A percentile compares a stretch with the other conserved stretches of the same genome.
phyloP scores from a whole-genome alignment of 169 alveolate species.

The Plasmodium gallinaceum region DNA sequence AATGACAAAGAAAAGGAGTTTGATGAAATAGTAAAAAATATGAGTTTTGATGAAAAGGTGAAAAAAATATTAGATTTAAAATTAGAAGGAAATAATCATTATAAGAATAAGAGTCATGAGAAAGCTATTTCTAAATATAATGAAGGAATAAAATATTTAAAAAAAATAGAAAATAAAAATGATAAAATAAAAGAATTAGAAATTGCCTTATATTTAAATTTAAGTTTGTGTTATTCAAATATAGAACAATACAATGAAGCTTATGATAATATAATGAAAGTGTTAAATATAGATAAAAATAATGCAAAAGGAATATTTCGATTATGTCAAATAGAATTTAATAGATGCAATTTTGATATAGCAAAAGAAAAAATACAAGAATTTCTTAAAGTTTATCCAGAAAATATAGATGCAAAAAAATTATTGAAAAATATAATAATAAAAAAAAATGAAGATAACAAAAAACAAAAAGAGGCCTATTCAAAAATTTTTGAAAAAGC shows the following conservation, averaged over 20 bases:
- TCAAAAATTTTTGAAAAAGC: constrained; percentile 87
- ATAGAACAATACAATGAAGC: constrained; percentile 78
- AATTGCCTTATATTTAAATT: constrained; percentile 69
- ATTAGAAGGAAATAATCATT: constrained; percentile 69
- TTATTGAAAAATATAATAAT: constrained; percentile 73
- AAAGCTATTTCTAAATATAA: constrained; percentile 44
- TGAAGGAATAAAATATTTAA: constrained; percentile 40
- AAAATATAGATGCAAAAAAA: constrained; percentile 78
- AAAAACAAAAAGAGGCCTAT: constrained; percentile 82
- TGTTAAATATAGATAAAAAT: constrained; percentile 70
- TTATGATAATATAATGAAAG: constrained; percentile 73
- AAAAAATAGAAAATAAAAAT: constrained; percentile 51
- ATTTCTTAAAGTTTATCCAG: constrained; percentile 78
- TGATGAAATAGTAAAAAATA: constrained; percentile 26
- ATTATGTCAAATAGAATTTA: constrained; percentile 78
- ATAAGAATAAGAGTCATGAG: constrained; percentile 48
- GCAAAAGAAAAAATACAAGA: constrained; percentile 80
- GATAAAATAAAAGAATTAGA: constrained; percentile 69
- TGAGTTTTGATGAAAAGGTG: constrained; percentile 40
- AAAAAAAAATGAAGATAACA: constrained; percentile 76
- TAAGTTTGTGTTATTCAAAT: constrained; percentile 79
- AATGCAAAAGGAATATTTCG: constrained; percentile 78
- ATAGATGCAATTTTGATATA: constrained; percentile 76
- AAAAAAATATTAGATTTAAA: constrained; percentile 35
- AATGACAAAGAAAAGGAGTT: constrained; percentile 53